Evolutionary conservation across 179 eudicot species (phyloP), one percentile per base, ranked within the genome.

Genomic region (Beta lomatogona): DNA sequence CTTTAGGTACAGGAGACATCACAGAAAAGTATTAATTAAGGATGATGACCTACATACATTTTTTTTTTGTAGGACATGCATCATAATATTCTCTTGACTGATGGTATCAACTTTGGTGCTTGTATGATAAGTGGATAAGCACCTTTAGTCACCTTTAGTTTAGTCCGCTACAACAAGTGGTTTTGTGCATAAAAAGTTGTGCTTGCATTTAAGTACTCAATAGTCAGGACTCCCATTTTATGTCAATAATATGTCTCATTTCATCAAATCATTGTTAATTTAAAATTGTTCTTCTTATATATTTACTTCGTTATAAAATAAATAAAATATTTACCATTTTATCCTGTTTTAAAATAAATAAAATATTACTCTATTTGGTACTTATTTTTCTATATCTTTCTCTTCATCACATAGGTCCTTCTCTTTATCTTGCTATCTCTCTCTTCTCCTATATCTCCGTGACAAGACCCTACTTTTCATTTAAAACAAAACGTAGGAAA

Each of bases 151-250:
- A 69, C 50, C 66, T 66, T 74, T 66, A n/a, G 71, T 19, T 55
- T 73, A 61, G 46, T 75, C 78, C 71, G 54, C 16, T n/a, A 72
- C 18, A 5, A 41, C 25, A 70, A 84, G 44, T 76, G 75, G 77
- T 63, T 77, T 71, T 6, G 13, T 71, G 76, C 82, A 73, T 81
- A 36, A 77, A 84, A 84, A 84, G 86, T 15, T 55, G 84, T 65
- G 74, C 81, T 80, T 64, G 50, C 6, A 28, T 54, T n/a, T 28
- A 12, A 50, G 21, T 44, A 14, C 12, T 48, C 2, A 2, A 28
- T 14, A 76, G 16, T 55, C 12, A 52, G 55, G 55, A 52, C 55
- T 52, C 55, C 55, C 55, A 7, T 52, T 11, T 11, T 52, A 1
- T 11, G 12, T 7, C 9, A 46, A 53, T n/a, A 73, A 73, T 19